These are phyloP conservation scores for Podospora pseudoanserina DNA, from an alignment of 495 filamentous ascomycete species.

Conservation along the genomic window DNA sequence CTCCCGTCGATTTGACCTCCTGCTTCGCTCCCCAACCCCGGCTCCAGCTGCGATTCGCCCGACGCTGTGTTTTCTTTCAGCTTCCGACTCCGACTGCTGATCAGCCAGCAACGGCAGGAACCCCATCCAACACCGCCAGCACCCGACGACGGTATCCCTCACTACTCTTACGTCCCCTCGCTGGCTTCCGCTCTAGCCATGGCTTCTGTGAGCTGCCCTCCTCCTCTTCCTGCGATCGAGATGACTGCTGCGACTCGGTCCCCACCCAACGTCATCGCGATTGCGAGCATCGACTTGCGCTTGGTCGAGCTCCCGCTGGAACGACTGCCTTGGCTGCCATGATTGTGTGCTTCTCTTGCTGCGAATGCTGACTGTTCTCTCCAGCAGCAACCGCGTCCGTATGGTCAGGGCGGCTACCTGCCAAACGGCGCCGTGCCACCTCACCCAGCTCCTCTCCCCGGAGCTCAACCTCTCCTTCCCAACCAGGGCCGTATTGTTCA, in stretches of 20 bases:
- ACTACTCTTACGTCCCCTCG: slow-evolving; percentile 4
- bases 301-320: not conserved
- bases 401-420: slow-evolving; percentile 48
- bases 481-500: slow-evolving; percentile 71
- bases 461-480: slow-evolving; percentile 53
- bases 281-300: not conserved
- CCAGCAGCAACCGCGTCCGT: slow-evolving; percentile 40
- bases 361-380: not conserved
- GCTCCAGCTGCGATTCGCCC: slow-evolving; percentile 11
- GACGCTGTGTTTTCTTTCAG: slow-evolving; percentile 8
- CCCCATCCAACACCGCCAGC: slow-evolving; percentile 2
- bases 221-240: not conserved
- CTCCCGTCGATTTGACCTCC: slow-evolving; percentile 6
- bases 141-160: not conserved
- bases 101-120: not conserved
- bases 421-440: slow-evolving; percentile 50
- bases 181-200: slow-evolving; percentile 23
- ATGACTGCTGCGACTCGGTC: slow-evolving; percentile 1
- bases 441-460: slow-evolving; percentile 45
- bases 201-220: slow-evolving; percentile 32
- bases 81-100: slow-evolving; percentile 19
- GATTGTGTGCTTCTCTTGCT: not conserved
- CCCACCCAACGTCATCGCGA: not conserved
- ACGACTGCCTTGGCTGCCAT: not conserved
- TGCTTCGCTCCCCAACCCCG: slow-evolving; percentile 10